Percentiles rank a stretch among this genome's conserved stretches.
These are phyloP conservation scores for Bisporella sp. DNA, from an alignment of 2,329 filamentous ascomycete genomes.

Conservation along the genomic window DNA sequence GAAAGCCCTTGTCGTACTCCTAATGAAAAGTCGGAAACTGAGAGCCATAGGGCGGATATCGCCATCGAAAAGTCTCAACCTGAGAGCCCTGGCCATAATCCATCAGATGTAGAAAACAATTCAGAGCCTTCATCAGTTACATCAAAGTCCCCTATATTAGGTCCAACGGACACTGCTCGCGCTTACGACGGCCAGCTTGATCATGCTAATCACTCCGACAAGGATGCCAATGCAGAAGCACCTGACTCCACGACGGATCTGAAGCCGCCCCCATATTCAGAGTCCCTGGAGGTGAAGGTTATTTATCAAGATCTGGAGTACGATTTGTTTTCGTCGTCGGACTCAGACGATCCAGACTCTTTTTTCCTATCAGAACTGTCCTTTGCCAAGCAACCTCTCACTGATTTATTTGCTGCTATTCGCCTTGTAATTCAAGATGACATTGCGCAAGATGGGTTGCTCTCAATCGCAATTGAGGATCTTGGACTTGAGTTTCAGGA, in stretches of 20 bases:
- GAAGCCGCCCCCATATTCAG: neutral
- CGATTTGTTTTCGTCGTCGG: constrained; percentile 49
- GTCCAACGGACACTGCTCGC: no score
- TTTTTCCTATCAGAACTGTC: constrained; percentile 50
- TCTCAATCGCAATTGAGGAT: constrained; percentile 47
- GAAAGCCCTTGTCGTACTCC: no score
- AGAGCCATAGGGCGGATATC: no score
- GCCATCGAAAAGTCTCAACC: no score
- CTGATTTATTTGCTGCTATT: constrained; percentile 48
- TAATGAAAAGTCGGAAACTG: no score
- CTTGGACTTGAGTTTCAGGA: constrained; percentile 50
- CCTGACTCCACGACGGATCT: neutral
- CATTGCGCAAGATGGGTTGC: constrained; percentile 48
- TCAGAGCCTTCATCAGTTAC: no score
- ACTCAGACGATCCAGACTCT: constrained; percentile 43
- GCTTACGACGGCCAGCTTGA: no score
- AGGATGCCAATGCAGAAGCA: neutral
- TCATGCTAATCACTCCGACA: no score
- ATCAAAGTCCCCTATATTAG: no score
- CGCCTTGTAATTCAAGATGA: constrained; percentile 46
- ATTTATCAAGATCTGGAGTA: constrained; percentile 49
- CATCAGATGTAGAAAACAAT: no score
- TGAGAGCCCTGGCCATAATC: no score
- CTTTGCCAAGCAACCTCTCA: constrained; percentile 44
- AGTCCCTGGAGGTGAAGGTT: constrained; percentile 39